Evolutionary conservation across 2,329 filamentous ascomycete genomes (phyloP).

Genomic region (Aspergillus ruber): DNA sequence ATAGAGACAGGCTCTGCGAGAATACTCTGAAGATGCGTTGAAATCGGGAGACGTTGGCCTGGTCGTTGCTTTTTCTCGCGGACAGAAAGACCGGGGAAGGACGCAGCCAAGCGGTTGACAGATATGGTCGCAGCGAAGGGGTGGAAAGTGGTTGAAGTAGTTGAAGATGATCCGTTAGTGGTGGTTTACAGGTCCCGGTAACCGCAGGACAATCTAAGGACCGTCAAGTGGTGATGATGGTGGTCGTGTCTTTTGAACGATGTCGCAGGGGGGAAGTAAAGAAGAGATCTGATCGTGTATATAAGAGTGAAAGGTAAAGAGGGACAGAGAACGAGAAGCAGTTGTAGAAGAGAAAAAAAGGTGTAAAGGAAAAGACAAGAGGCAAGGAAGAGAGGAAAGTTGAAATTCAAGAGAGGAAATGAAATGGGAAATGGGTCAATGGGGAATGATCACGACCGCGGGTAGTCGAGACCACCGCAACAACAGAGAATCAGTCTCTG

Average conservation of each 20-base stretch:
- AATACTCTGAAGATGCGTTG: not conserved
- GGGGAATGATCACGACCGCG: not conserved
- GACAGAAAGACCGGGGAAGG: conserved; percentile 2
- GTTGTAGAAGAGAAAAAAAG: not conserved
- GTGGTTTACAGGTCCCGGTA: too few relatives aligned
- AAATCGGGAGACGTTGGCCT: conserved; percentile 1
- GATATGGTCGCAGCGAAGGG: not conserved
- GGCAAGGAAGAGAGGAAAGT: conserved; percentile 1
- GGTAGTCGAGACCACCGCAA: too few relatives aligned
- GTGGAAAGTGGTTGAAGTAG: conserved; percentile 6
- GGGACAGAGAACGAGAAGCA: not conserved
- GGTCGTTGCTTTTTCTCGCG: not conserved
- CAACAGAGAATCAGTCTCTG: not conserved
- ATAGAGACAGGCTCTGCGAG: conserved; percentile 3
- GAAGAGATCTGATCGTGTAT: conserved; percentile 6
- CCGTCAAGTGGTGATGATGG: too few relatives aligned
- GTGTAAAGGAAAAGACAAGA: conserved; percentile 1
- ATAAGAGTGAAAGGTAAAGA: conserved; percentile 1
- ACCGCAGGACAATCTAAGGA: too few relatives aligned
- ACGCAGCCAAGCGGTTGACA: conserved; percentile 7
- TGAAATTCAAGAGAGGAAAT: conserved; percentile 2
- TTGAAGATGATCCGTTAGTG: too few relatives aligned
- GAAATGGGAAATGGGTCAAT: too few relatives aligned
- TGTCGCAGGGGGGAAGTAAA: conserved; percentile 13
- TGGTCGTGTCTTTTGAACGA: not conserved